Percentiles rank a stretch among this genome's conserved stretches.
These are phyloP conservation scores for Trichoderma aggressivum DNA, from an alignment of 2,329 filamentous ascomycete species.

Conservation along the genomic window DNA sequence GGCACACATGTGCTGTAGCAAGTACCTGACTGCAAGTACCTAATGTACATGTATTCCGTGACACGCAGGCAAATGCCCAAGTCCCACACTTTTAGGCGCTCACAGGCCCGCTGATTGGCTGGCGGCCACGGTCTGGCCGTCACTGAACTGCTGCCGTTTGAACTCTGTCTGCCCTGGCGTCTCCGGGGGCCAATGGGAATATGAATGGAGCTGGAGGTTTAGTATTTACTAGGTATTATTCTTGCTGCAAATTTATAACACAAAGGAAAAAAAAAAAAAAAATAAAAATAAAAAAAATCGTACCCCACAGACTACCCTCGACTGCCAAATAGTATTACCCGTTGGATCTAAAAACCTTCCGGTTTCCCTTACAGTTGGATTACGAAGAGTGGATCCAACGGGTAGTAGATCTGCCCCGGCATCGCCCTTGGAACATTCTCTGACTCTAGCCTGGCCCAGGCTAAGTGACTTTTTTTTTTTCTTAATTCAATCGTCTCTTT, in stretches of 20 bases:
- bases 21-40: neutral
- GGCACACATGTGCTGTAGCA: neutral
- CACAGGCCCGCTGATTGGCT: neutral
- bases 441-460: neutral
- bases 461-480: neutral
- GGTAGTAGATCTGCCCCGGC: conserved; percentile 11
- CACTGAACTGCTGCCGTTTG: neutral
- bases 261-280: neutral
- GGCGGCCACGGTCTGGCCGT: neutral
- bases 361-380: too few relatives aligned
- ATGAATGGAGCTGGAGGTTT: too few relatives aligned
- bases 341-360: too few relatives aligned
- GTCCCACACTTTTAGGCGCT: neutral
- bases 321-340: too few relatives aligned
- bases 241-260: neutral
- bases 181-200: neutral
- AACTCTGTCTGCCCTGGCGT: conserved; percentile 1
- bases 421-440: neutral
- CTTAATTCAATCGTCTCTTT: neutral
- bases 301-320: too few relatives aligned
- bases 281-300: neutral
- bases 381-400: too few relatives aligned
- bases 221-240: neutral
- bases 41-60: neutral
- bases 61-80: neutral